Evolutionary conservation across 352 stramenopile genomes (phyloP).

Genomic region (Globisporangium sylvaticum): DNA sequence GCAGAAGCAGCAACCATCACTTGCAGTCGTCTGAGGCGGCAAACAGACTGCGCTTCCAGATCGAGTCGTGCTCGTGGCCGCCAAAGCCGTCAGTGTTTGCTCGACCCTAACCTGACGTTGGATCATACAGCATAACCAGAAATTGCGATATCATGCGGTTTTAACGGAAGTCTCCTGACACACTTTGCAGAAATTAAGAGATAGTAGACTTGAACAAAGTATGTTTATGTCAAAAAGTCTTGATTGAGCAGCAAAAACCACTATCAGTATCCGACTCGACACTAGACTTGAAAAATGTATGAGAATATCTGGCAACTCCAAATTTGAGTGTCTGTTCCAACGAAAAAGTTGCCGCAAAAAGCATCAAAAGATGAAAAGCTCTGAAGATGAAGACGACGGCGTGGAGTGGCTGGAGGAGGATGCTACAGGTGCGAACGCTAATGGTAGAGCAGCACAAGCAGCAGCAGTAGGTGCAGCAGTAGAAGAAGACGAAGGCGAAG

Average conservation of each 20-base stretch:
- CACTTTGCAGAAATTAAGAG: background rate
- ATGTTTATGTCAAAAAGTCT: background rate
- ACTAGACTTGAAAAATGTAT: background rate
- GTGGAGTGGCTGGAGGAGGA: conserved; percentile 2
- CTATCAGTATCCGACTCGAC: background rate
- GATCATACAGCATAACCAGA: background rate
- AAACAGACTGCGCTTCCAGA: conserved; percentile 18
- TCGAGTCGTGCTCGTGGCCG: conserved; percentile 33
- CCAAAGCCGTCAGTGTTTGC: conserved; percentile 38
- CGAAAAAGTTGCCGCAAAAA: background rate
- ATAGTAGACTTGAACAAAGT: background rate
- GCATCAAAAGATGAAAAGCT: background rate
- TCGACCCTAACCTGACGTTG: conserved; percentile 5
- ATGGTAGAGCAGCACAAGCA: background rate
- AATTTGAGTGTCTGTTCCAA: background rate
- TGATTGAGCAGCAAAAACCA: background rate
- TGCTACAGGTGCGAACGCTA: background rate
- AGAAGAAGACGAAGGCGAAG: conserved; percentile 28
- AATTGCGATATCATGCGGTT: too few relatives aligned
- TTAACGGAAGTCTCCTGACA: background rate
- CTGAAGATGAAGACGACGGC: background rate
- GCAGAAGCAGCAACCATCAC: conserved; percentile 12
- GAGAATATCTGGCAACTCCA: background rate
- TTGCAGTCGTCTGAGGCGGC: conserved; percentile 5
- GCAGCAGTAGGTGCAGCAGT: background rate